phyloP scores from a whole-genome alignment of 805 yeast species.

The Schizosaccharomyces octosporus region DNA sequence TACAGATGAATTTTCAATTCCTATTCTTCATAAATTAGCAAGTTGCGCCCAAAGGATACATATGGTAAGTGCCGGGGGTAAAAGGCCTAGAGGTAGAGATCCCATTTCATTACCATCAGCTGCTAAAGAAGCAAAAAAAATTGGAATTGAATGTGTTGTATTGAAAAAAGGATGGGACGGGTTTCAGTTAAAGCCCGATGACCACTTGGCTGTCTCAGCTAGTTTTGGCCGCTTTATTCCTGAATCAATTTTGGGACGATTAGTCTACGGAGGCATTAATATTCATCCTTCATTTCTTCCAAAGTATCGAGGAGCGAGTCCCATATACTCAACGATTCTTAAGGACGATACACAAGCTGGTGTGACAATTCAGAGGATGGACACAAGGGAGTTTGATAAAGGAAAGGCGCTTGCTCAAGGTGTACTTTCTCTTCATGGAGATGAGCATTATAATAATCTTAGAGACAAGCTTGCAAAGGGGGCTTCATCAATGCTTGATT shows the following conservation, averaged over 20 bases:
- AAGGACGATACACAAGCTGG: conserved; percentile 45
- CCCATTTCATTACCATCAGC: conserved; percentile 14
- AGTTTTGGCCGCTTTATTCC: conserved; percentile 78
- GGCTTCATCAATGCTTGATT: conserved; percentile 36
- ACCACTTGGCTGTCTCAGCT: conserved; percentile 66
- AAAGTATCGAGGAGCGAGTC: conserved; percentile 61
- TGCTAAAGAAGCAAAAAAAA: background rate
- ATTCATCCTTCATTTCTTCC: conserved; percentile 87
- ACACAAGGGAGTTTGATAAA: conserved; percentile 62
- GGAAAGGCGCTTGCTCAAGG: conserved; percentile 44
- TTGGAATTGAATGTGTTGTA: background rate
- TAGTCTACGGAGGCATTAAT: conserved; percentile 49
- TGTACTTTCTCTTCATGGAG: conserved; percentile 17
- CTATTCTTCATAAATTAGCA: conserved; percentile 20
- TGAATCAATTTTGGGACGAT: conserved; percentile 21
- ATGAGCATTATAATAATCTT: conserved; percentile 24
- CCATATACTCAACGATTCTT: conserved; percentile 56
- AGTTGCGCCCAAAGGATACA: conserved; percentile 32
- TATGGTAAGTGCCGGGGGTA: conserved; percentile 36
- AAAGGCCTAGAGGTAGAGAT: conserved; percentile 22
- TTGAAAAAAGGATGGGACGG: conserved; percentile 18
- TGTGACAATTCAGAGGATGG: conserved; percentile 70
- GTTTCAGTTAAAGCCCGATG: conserved; percentile 17
- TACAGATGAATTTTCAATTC: conserved; percentile 42
- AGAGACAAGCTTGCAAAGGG: conserved; percentile 26